Percentiles rank a stretch among this genome's conserved stretches.
Evolutionary conservation across 2,329 filamentous ascomycete genomes (phyloP).

Genomic region (Camillea tinctor): DNA sequence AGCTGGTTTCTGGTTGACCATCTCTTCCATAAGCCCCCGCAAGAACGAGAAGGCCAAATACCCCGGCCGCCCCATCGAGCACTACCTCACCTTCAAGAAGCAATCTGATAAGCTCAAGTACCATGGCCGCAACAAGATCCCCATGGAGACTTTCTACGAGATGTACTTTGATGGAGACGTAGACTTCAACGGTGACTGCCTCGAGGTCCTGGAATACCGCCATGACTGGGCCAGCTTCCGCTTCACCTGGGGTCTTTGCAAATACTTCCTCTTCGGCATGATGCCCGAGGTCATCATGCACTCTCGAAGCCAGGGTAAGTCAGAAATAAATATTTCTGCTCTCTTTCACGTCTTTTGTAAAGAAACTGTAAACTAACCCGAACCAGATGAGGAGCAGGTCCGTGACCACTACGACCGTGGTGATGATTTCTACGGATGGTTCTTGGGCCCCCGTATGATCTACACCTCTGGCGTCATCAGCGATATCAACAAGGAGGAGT

Average conservation of each 20-base stretch:
- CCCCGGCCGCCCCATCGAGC: conserved; percentile 82
- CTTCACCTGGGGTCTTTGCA: conserved; percentile 83
- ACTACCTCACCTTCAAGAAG: conserved; percentile 83
- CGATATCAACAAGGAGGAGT: conserved; percentile 83
- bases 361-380: conserved; percentile 10
- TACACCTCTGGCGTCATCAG: conserved; percentile 95
- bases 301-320: conserved; percentile 77
- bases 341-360: background rate
- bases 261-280: conserved; percentile 84
- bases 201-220: conserved; percentile 88
- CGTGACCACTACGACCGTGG: conserved; percentile 97
- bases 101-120: conserved; percentile 63
- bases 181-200: conserved; percentile 89
- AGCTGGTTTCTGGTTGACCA: conserved; percentile 75
- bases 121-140: conserved; percentile 75
- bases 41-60: conserved; percentile 89
- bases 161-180: conserved; percentile 97
- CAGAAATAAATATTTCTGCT: too few species aligned
- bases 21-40: conserved; percentile 79
- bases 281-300: conserved; percentile 91
- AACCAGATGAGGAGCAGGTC: conserved; percentile 89
- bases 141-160: conserved; percentile 92
- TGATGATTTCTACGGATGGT: conserved; percentile 98
- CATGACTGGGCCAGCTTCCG: conserved; percentile 97
- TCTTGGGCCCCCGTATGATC: conserved; percentile 97